phyloP scores from a whole-genome alignment of 1,284 basidiomycete genomes.

The Coriolopsis trogii region DNA sequence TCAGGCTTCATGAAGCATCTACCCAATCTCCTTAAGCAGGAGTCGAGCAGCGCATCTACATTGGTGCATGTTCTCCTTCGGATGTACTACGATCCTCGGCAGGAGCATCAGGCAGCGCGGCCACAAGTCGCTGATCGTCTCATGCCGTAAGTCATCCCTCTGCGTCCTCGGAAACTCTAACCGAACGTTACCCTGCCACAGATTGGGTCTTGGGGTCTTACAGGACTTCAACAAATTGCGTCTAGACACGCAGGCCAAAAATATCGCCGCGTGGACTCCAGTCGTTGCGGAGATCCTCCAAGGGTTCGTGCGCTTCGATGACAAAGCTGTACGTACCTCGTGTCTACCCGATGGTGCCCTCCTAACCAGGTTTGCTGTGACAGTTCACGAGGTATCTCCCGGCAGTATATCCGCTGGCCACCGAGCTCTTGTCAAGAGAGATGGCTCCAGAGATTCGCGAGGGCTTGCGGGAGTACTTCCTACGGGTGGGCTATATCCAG shows the following conservation, averaged over 20 bases:
- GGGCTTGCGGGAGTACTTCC: conserved; percentile 76
- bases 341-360: not conserved
- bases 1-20: conserved; percentile 99
- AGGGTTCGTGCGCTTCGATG: conserved; percentile 89
- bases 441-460: conserved; percentile 80
- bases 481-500: conserved; percentile 74
- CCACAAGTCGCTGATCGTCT: conserved; percentile 87
- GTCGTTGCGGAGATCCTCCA: conserved; percentile 93
- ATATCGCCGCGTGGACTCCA: conserved; percentile 97
- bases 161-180: not conserved
- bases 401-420: conserved; percentile 85
- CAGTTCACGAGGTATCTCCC: conserved; percentile 86
- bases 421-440: conserved; percentile 82
- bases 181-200: conserved; percentile 36
- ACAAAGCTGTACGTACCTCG: conserved; percentile 74
- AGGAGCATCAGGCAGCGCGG: conserved; percentile 81
- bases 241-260: conserved; percentile 91
- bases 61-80: conserved; percentile 89
- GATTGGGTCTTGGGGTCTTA: conserved; percentile 89
- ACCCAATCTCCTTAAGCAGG: conserved; percentile 97
- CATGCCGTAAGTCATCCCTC: conserved; percentile 73
- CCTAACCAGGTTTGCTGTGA: conserved; percentile 10
- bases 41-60: conserved; percentile 95
- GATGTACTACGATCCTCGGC: conserved; percentile 94
- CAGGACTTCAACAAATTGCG: conserved; percentile 92